Evolutionary conservation across 2,329 filamentous ascomycete species (phyloP).

Genomic region (Rasamsonia emersonii): DNA sequence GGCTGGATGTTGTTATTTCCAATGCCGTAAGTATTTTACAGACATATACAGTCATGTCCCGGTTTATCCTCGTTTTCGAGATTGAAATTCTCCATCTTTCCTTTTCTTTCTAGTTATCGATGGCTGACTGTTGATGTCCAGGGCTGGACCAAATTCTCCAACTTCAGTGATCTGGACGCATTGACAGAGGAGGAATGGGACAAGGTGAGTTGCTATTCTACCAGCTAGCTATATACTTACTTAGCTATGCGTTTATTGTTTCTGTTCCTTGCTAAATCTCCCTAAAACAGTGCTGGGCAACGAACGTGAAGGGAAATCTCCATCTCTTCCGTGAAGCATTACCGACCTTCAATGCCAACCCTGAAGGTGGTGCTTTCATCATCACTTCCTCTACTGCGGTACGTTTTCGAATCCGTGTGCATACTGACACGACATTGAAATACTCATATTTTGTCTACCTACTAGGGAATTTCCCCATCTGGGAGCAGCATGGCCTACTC

Average conservation of each 20-base stretch:
- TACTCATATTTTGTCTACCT: constrained; percentile 1
- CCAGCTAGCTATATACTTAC: too few relatives aligned
- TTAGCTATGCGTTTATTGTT: too few relatives aligned
- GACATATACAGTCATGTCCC: neutral
- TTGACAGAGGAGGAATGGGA: constrained; percentile 56
- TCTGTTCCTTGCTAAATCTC: constrained; percentile 11
- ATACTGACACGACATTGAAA: constrained; percentile 2
- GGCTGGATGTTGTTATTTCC: constrained; percentile 67
- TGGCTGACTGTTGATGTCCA: constrained; percentile 13
- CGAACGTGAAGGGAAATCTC: constrained; percentile 52
- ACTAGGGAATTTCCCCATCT: constrained; percentile 39
- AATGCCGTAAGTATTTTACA: constrained; percentile 55
- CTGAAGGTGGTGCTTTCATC: constrained; percentile 55
- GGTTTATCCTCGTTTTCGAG: too few relatives aligned
- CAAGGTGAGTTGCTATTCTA: constrained; percentile 34
- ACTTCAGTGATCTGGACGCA: constrained; percentile 50
- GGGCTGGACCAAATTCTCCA: constrained; percentile 55
- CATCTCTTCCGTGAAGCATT: constrained; percentile 49
- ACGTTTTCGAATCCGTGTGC: constrained; percentile 15
- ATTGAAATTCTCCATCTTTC: too few relatives aligned
- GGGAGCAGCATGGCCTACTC: constrained; percentile 62
- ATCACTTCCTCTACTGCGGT: constrained; percentile 56
- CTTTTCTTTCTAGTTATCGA: neutral
- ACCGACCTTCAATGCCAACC: constrained; percentile 52
- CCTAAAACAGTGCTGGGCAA: constrained; percentile 45